Base-by-base conservation (phyloP, 805 yeast species). In the Saccharomyces mikatae region DNA sequence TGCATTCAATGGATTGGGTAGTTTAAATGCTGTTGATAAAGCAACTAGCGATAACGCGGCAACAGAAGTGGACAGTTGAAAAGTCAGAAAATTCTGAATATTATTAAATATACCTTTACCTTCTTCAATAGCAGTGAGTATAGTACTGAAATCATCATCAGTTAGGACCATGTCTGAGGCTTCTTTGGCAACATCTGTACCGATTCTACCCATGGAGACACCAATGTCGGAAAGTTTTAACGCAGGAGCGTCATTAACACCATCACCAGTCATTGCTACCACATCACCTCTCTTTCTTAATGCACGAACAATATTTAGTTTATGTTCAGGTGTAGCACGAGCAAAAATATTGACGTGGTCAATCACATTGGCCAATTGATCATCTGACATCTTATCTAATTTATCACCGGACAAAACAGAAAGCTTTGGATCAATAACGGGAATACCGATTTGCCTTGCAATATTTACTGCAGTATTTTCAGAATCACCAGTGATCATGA, bases 221-320 rank as follows among this genome's bases (percentile, higher is more conserved):
- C 98, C 98, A 62, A 91, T 91, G 72, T 91, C 97, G 2, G 98
- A 97, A 62, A 91, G 77, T 68, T 92, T 91, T 62, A 92, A 78
- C 4, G 98, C 97, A n/a, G 98, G 98, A 0, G 98, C 98, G 76
- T 91, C 98, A 70, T 91, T 91, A 13, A 92, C 97, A 73, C 98
- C 98, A 72, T 91, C 98, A 62, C 99, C 99, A n/a, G 98, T 91
- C 97, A 92, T 91, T 26, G 97, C 99, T 52, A 92, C 98, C 58
- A 92, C 84, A 69, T 92, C 96, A 51, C 97, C 97, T 67, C 96
- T 80, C 68, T 81, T 80, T 69, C 91, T 96, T 59, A 91, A 76
- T 0, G 97, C 97, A 65, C 87, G 82, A 32, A 91, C 96, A 70
- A 91, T 91, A 56, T 87, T 79, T 58, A 91, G 85, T 68, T 91